Conservation (phyloP, 2,329 filamentous ascomycete species). For the Pseudogymnoascus sp. region DNA sequence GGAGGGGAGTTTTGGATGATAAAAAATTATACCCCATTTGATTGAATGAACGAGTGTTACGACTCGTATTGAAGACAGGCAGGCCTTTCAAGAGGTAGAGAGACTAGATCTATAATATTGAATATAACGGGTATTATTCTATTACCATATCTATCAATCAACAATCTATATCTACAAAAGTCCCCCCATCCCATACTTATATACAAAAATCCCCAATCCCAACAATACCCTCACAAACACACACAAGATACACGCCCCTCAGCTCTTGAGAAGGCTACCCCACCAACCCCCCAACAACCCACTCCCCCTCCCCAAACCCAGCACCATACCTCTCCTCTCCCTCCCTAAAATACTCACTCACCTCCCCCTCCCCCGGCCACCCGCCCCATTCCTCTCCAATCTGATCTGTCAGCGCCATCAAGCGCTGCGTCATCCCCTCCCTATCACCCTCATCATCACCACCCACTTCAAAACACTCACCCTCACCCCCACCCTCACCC, state of each 20-base stretch:
- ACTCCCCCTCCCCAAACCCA: not conserved
- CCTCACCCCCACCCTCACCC: not conserved
- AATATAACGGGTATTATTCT: not conserved
- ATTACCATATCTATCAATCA: not conserved
- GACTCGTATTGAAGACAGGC: not conserved
- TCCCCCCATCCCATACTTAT: not conserved
- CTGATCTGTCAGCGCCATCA: constrained; percentile 16
- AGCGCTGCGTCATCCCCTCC: not conserved
- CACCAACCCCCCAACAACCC: not conserved
- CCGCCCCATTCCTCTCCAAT: constrained; percentile 20
- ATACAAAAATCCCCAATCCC: not conserved
- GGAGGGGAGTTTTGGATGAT: not conserved
- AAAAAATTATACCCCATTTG: not conserved
- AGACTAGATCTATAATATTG: not conserved
- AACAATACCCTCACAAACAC: not conserved
- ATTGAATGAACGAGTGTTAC: not conserved
- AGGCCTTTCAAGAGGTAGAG: not conserved
- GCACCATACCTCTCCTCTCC: not conserved
- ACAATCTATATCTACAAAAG: not conserved
- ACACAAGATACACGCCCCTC: not conserved
- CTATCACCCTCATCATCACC: not conserved
- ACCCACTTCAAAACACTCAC: not conserved
- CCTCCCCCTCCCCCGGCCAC: constrained; percentile 22
- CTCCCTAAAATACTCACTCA: constrained; percentile 10
- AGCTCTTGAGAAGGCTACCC: constrained; percentile 2